A percentile compares a stretch with the other conserved stretches of the same genome.
phyloP scores from a whole-genome alignment of 768 basidiomycete genomes.

The Udeniomyces megalosporus region DNA sequence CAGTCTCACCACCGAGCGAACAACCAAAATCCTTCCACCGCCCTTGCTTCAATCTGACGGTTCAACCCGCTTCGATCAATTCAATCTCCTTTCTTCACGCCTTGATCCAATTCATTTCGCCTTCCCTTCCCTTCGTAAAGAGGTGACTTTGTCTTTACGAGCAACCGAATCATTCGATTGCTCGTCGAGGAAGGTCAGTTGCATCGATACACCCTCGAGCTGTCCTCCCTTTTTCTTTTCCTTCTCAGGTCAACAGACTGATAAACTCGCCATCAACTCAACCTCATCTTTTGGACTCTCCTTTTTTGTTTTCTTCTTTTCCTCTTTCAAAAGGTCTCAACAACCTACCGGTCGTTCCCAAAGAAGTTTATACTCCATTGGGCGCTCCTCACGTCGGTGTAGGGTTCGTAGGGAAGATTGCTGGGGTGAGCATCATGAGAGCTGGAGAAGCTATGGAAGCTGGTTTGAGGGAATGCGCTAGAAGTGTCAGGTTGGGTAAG shows the following conservation, averaged over 20 bases:
- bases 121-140: slow-evolving; percentile 18
- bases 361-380: slow-evolving; percentile 34
- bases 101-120: background rate
- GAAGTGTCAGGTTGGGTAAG: slow-evolving; percentile 80
- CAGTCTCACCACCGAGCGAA: background rate
- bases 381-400: slow-evolving; percentile 77
- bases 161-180: slow-evolving; percentile 60
- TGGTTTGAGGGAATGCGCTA: slow-evolving; percentile 85
- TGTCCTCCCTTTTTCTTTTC: too few relatives aligned
- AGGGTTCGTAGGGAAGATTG: slow-evolving; percentile 89
- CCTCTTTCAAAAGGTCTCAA: slow-evolving; percentile 70
- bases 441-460: slow-evolving; percentile 72
- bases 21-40: background rate
- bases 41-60: too few relatives aligned
- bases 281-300: background rate
- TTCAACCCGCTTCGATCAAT: background rate
- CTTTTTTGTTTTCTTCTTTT: background rate
- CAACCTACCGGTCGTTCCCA: slow-evolving; percentile 57
- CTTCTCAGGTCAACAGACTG: too few relatives aligned
- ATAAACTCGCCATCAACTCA: slow-evolving; percentile 42
- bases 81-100: background rate
- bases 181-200: slow-evolving; percentile 36
- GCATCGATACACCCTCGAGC: too few relatives aligned
- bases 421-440: slow-evolving; percentile 67
- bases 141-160: slow-evolving; percentile 93